Evolutionary conservation across 176 grass and related monocot species (phyloP).

Genomic region (Puya raimondii): DNA sequence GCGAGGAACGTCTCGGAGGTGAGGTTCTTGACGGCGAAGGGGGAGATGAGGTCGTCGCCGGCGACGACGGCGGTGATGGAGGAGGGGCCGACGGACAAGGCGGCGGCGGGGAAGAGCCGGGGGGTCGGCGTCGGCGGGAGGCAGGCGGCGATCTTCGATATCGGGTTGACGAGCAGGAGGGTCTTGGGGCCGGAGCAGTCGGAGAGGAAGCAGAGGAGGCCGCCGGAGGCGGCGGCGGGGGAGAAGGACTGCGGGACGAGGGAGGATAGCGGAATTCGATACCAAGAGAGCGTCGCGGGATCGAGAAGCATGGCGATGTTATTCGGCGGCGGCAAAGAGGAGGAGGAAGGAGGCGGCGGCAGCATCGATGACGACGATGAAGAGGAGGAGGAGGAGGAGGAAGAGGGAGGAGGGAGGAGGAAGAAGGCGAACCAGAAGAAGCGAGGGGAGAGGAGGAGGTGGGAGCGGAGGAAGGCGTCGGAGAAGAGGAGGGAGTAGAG

Average conservation of each 20-base stretch:
- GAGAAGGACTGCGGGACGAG: conserved; percentile 26
- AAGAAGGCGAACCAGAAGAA: conserved; percentile 81
- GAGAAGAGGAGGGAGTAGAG: conserved; percentile 84
- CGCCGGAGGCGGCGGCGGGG: conserved; percentile 55
- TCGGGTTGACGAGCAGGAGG: conserved; percentile 64
- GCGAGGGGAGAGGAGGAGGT: conserved; percentile 67
- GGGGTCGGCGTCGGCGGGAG: conserved; percentile 54
- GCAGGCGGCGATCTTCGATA: conserved; percentile 62
- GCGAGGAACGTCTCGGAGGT: conserved; percentile 77
- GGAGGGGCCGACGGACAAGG: conserved; percentile 54
- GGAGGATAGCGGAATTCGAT: conserved; percentile 37
- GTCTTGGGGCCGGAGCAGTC: conserved; percentile 60
- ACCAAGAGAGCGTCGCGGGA: conserved; percentile 46
- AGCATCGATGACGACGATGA: not conserved
- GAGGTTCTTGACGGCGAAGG: conserved; percentile 95
- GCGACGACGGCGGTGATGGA: conserved; percentile 65
- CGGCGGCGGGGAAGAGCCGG: conserved; percentile 67
- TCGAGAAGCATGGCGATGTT: conserved; percentile 16
- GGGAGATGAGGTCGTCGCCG: conserved; percentile 81
- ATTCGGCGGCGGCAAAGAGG: not conserved
- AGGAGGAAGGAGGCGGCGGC: not conserved
- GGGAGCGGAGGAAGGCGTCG: conserved; percentile 72
- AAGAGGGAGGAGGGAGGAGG: conserved; percentile 13
- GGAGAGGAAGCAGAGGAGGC: conserved; percentile 72
- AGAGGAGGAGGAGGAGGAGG: conserved; percentile 34